Percentiles rank a stretch among this genome's conserved stretches.
phyloP scores from a whole-genome alignment of 1,284 basidiomycete genomes.

The Wolfiporia cocos region DNA sequence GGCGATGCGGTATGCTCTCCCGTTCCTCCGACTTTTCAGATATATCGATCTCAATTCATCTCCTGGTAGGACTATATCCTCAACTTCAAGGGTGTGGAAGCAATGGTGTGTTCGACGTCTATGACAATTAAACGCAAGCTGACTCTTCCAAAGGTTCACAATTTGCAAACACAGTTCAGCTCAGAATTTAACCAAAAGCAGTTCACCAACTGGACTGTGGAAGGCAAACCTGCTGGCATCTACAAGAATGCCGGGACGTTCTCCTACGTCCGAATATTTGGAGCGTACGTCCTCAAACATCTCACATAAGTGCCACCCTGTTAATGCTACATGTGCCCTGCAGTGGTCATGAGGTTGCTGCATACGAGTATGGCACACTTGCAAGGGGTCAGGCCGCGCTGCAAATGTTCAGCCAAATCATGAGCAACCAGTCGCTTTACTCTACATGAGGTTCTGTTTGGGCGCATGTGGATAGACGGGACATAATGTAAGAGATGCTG shows the following conservation, averaged over 20 bases:
- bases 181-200: constrained; percentile 30
- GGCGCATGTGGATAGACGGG: no score
- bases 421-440: constrained; percentile 17
- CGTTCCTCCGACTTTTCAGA: neutral
- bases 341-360: constrained; percentile 21
- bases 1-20: constrained; percentile 43
- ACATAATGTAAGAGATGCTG: no score
- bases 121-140: neutral
- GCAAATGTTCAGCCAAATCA: constrained; percentile 23
- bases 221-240: constrained; percentile 41
- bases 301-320: neutral
- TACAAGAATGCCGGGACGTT: constrained; percentile 59
- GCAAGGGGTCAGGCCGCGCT: constrained; percentile 18
- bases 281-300: constrained; percentile 16
- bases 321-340: neutral
- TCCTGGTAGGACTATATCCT: constrained; percentile 43
- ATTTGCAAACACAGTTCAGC: constrained; percentile 16
- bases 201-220: constrained; percentile 45
- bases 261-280: constrained; percentile 49
- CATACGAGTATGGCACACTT: constrained; percentile 18
- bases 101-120: constrained; percentile 36
- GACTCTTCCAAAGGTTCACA: constrained; percentile 13
- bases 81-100: constrained; percentile 56
- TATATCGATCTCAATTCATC: neutral
- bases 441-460: no score